These are phyloP conservation scores for Aspergillus thermomutatus DNA, from an alignment of 2,329 filamentous ascomycete species.

Conservation along the genomic window DNA sequence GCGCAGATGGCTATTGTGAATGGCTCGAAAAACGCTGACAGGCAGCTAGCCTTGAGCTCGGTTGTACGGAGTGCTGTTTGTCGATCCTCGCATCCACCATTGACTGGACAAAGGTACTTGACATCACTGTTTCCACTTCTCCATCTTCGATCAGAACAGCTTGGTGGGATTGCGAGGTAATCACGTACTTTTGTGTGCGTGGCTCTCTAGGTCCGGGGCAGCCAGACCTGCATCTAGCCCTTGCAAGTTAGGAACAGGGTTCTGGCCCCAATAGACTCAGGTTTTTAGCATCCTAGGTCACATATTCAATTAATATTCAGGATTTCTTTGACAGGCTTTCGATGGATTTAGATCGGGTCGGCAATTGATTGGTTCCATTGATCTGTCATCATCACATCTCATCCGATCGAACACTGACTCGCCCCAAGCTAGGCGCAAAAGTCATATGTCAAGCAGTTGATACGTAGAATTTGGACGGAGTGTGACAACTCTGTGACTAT, in stretches of 20 bases:
- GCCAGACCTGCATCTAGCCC: background rate
- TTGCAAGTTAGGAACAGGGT: background rate
- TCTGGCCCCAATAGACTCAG: background rate
- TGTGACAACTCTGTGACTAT: background rate
- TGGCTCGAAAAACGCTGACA: background rate
- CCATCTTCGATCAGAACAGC: background rate
- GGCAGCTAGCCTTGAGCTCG: background rate
- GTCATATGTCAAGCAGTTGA: background rate
- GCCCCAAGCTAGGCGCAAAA: background rate
- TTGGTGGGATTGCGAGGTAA: background rate
- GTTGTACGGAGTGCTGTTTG: background rate
- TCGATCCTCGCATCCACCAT: background rate
- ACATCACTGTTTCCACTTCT: background rate
- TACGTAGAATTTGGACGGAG: background rate
- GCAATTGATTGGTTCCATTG: background rate
- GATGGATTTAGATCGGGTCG: background rate
- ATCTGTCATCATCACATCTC: slow-evolving; percentile 3
- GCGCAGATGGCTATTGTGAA: background rate
- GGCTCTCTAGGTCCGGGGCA: background rate
- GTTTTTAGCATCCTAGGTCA: background rate
- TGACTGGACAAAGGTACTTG: slow-evolving; percentile 7
- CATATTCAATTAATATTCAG: background rate
- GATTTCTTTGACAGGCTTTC: background rate
- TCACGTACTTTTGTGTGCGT: background rate
- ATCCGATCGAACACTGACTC: background rate